phyloP scores from a whole-genome alignment of 2,329 filamentous ascomycete genomes.

The Acarospora socialis region DNA sequence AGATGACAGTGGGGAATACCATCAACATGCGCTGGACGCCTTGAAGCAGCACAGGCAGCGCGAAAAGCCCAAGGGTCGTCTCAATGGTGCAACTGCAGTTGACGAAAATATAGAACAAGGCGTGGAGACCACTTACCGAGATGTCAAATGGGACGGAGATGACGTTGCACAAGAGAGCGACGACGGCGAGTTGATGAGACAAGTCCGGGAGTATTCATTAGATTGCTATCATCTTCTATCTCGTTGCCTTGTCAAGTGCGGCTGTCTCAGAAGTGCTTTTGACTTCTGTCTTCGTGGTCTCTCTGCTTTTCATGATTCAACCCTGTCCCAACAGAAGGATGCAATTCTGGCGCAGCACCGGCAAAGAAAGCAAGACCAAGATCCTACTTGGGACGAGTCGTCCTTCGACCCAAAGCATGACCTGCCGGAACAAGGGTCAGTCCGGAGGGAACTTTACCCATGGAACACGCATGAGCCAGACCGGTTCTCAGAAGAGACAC shows the following conservation, averaged over 20 bases:
- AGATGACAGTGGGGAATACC: conserved; percentile 40
- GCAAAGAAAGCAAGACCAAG: conserved; percentile 3
- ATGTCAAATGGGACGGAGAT: background rate
- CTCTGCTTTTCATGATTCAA: conserved; percentile 1
- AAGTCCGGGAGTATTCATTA: conserved; percentile 5
- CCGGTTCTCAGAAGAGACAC: conserved; percentile 36
- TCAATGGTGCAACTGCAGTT: background rate
- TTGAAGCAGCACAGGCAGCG: too few species aligned
- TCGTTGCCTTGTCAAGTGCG: conserved; percentile 42
- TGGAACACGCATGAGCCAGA: conserved; percentile 50
- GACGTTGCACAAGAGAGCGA: background rate
- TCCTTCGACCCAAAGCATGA: conserved; percentile 5
- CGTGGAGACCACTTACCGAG: background rate
- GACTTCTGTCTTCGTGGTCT: conserved; percentile 52
- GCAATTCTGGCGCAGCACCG: conserved; percentile 1
- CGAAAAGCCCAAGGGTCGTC: background rate
- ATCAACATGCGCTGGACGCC: conserved; percentile 9
- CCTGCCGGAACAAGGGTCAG: conserved; percentile 20
- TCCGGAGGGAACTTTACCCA: conserved; percentile 43
- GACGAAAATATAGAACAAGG: background rate
- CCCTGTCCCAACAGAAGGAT: background rate
- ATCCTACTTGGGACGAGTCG: conserved; percentile 2
- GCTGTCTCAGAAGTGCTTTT: conserved; percentile 53
- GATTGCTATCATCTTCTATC: conserved; percentile 20
- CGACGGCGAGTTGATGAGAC: background rate